Percentiles rank a stretch among this genome's conserved stretches.
Conservation (phyloP, 2,329 filamentous ascomycete genomes). For the Monosporascus sp. region DNA sequence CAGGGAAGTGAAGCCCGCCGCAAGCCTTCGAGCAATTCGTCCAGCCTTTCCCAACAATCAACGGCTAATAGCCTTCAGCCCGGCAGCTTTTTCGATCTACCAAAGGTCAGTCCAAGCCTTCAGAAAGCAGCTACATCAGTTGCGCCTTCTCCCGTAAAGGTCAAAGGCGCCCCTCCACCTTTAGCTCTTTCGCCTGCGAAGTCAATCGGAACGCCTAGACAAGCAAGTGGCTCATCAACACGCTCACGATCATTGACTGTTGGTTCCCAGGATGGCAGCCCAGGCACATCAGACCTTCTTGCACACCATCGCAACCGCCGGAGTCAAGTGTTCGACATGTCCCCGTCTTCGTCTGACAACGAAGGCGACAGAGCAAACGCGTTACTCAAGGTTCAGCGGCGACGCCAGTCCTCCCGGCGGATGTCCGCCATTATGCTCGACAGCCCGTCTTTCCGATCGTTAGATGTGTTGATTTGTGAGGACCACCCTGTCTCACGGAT, state of each 20-base stretch:
- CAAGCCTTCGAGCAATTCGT: slow-evolving; percentile 88
- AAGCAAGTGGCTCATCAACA: slow-evolving; percentile 55
- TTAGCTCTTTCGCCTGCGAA: slow-evolving; percentile 60
- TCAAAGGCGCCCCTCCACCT: slow-evolving; percentile 42
- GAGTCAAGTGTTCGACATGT: slow-evolving; percentile 94
- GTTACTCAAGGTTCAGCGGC: slow-evolving; percentile 83
- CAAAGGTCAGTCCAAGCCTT: slow-evolving; percentile 54
- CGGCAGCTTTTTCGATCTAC: slow-evolving; percentile 65
- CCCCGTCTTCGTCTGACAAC: slow-evolving; percentile 94
- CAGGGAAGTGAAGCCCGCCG: slow-evolving; percentile 72
- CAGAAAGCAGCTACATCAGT: slow-evolving; percentile 56
- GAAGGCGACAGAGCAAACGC: slow-evolving; percentile 90
- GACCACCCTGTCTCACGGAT: slow-evolving; percentile 94
- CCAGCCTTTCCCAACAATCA: slow-evolving; percentile 75
- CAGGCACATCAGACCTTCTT: slow-evolving; percentile 62
- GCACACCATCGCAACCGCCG: slow-evolving; percentile 79
- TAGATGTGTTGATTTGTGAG: slow-evolving; percentile 95
- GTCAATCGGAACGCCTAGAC: slow-evolving; percentile 52
- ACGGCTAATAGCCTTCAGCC: slow-evolving; percentile 61
- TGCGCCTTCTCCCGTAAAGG: slow-evolving; percentile 52
- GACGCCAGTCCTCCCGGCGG: slow-evolving; percentile 90
- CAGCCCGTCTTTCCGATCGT: slow-evolving; percentile 80
- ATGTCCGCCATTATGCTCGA: slow-evolving; percentile 86
- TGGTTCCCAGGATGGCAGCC: slow-evolving; percentile 87
- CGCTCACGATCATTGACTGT: slow-evolving; percentile 86